Percentiles rank a stretch among this genome's conserved stretches.
Conservation (phyloP, 306 rosid species). For the Sicyos baderoa region DNA sequence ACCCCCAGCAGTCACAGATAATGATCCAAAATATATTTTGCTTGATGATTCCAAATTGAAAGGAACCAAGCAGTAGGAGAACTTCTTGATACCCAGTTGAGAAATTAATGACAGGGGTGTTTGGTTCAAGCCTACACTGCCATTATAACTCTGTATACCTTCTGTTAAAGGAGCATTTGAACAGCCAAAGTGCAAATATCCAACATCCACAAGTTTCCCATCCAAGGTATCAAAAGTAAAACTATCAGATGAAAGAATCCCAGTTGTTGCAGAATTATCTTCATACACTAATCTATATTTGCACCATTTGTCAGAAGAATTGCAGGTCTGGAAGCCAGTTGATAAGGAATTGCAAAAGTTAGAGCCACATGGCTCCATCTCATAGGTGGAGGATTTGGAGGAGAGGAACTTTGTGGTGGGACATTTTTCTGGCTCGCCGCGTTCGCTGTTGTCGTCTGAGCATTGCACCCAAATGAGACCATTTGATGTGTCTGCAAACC, state of each 20-base stretch:
- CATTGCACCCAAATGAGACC: constrained; percentile 21
- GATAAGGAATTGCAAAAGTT: constrained; percentile 13
- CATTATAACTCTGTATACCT: background rate
- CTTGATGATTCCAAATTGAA: constrained; percentile 5
- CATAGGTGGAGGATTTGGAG: constrained; percentile 14
- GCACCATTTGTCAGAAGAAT: constrained; percentile 7
- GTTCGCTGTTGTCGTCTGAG: background rate
- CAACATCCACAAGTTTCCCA: constrained; percentile 14
- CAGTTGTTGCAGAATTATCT: constrained; percentile 15
- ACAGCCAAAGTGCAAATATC: constrained; percentile 24
- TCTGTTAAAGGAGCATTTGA: constrained; percentile 6
- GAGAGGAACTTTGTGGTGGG: background rate
- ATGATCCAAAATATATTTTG: constrained; percentile 23
- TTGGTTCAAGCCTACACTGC: constrained; percentile 21
- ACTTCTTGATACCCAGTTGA: constrained; percentile 22
- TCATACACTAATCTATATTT: constrained; percentile 2
- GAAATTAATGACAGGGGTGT: constrained; percentile 11
- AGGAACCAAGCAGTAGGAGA: constrained; percentile 24
- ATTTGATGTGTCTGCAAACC: constrained; percentile 18
- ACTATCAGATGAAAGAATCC: constrained; percentile 20
- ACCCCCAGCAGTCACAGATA: constrained; percentile 17
- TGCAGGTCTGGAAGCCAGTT: constrained; percentile 7
- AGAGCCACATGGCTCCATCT: constrained; percentile 16
- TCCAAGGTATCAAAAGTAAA: constrained; percentile 13
- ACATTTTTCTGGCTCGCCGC: background rate